A percentile compares a stretch with the other conserved stretches of the same genome.
Conservation (phyloP, 805 yeast species). For the Hanseniaspora valbyensis region DNA sequence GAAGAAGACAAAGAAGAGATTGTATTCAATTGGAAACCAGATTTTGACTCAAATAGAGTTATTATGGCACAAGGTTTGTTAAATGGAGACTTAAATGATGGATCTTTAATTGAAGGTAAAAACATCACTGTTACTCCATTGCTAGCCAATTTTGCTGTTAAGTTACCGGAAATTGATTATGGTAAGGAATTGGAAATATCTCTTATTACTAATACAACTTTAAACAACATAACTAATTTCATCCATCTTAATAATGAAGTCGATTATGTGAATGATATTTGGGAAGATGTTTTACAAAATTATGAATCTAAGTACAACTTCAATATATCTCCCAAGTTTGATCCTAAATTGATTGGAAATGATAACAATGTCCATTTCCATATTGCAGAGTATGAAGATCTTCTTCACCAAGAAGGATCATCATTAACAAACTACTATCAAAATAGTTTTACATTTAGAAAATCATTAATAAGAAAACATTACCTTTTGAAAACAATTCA, state of each 20-base stretch:
- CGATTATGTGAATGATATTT: constrained; percentile 13
- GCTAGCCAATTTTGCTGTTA: constrained; percentile 52
- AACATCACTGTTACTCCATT: constrained; percentile 59
- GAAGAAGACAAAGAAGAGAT: constrained; percentile 36
- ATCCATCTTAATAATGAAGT: constrained; percentile 11
- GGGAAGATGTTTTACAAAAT: not conserved
- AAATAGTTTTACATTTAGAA: constrained; percentile 77
- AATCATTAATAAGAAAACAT: constrained; percentile 84
- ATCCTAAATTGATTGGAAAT: not conserved
- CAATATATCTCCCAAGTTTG: not conserved
- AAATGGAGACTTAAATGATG: constrained; percentile 46
- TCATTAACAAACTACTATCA: constrained; percentile 44
- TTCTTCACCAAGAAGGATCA: constrained; percentile 26
- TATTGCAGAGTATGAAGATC: constrained; percentile 83
- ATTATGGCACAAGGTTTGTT: constrained; percentile 24
- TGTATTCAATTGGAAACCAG: constrained; percentile 73
- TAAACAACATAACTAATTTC: not conserved
- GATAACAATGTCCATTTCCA: constrained; percentile 36
- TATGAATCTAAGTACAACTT: not conserved
- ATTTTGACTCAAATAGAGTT: constrained; percentile 41
- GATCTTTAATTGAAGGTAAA: constrained; percentile 54
- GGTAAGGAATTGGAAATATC: constrained; percentile 19
- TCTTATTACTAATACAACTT: too few species aligned
- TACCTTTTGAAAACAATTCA: constrained; percentile 77
- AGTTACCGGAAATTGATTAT: not conserved